These are phyloP conservation scores for Choanephora cucurbitarum DNA, from an alignment of 371 early-diverging fungal species.

Conservation along the genomic window DNA sequence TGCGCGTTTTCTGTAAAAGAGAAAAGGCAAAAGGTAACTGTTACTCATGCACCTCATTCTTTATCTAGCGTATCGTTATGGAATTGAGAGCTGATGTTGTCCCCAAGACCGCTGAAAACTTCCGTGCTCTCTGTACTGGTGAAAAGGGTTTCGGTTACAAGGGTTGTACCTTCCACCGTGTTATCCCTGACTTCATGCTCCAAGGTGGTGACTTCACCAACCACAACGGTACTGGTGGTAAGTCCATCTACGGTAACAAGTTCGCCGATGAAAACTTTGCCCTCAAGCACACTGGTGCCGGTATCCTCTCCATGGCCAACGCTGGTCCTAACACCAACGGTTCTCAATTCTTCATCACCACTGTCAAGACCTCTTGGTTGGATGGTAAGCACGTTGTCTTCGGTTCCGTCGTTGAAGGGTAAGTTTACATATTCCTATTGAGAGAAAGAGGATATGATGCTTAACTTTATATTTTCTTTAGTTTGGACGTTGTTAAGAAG, in stretches of 20 bases:
- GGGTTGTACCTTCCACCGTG: slow-evolving; percentile 89
- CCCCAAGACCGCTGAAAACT: slow-evolving; percentile 98
- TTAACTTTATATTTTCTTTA: slow-evolving; percentile 9
- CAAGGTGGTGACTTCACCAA: slow-evolving; percentile 99
- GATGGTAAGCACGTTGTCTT: slow-evolving; percentile 99
- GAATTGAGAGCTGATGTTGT: slow-evolving; percentile 88
- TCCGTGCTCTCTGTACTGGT: slow-evolving; percentile 82
- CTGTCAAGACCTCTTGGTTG: slow-evolving; percentile 85
- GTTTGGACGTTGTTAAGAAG: slow-evolving; percentile 72
- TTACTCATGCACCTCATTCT: slow-evolving; percentile 7
- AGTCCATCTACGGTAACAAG: slow-evolving; percentile 93
- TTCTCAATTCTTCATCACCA: slow-evolving; percentile 98
- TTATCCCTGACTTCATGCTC: slow-evolving; percentile 96
- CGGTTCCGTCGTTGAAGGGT: slow-evolving; percentile 86
- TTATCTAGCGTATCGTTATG: slow-evolving; percentile 54
- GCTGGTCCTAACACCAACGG: slow-evolving; percentile 96
- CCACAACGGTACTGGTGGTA: slow-evolving; percentile 96
- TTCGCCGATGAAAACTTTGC: slow-evolving; percentile 98
- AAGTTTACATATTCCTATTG: slow-evolving; percentile 28
- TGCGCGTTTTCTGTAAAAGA: not conserved
- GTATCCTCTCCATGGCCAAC: slow-evolving; percentile 95
- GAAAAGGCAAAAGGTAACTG: slow-evolving; percentile 8
- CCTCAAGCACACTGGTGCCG: slow-evolving; percentile 91
- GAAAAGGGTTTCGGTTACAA: slow-evolving; percentile 86
- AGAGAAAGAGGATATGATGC: not conserved